Conservation (phyloP, 2,329 filamentous ascomycete genomes). For the Monosporascus sp. region DNA sequence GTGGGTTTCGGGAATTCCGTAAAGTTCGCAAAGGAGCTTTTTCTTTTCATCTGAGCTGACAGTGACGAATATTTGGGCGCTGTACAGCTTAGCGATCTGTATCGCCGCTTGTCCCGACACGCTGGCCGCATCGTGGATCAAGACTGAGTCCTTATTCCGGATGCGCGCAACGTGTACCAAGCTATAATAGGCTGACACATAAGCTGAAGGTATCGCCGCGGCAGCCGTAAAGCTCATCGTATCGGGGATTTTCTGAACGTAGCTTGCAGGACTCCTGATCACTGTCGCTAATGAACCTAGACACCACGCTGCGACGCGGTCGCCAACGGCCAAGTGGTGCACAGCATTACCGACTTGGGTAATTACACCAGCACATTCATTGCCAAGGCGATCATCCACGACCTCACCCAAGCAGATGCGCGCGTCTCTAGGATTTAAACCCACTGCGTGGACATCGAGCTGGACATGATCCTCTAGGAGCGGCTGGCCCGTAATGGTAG, state of each 20-base stretch:
- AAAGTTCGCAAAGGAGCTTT: conserved; percentile 21
- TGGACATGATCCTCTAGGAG: too few species aligned
- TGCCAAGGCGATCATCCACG: too few species aligned
- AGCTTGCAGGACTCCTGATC: conserved; percentile 19
- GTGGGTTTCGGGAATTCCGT: conserved; percentile 16
- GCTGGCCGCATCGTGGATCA: conserved; percentile 22
- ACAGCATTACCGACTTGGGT: too few species aligned
- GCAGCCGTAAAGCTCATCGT: conserved; percentile 23
- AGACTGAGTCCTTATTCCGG: conserved; percentile 17
- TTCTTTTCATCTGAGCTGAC: conserved; percentile 22
- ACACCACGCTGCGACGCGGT: too few species aligned
- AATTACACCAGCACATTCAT: too few species aligned
- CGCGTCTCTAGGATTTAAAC: too few species aligned
- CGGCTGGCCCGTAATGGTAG: too few species aligned
- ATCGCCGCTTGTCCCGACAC: conserved; percentile 24
- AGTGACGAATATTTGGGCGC: conserved; percentile 21
- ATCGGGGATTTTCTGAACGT: conserved; percentile 21
- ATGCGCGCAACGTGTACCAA: conserved; percentile 20
- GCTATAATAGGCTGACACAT: conserved; percentile 21
- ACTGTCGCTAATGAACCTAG: conserved; percentile 27
- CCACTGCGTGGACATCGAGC: too few species aligned
- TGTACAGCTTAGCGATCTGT: conserved; percentile 21
- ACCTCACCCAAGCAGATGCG: too few species aligned
- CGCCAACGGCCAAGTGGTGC: too few species aligned
- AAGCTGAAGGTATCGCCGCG: conserved; percentile 21